Evolutionary conservation across 2,329 filamentous ascomycete species (phyloP).

Genomic region (Curvularia lunata): DNA sequence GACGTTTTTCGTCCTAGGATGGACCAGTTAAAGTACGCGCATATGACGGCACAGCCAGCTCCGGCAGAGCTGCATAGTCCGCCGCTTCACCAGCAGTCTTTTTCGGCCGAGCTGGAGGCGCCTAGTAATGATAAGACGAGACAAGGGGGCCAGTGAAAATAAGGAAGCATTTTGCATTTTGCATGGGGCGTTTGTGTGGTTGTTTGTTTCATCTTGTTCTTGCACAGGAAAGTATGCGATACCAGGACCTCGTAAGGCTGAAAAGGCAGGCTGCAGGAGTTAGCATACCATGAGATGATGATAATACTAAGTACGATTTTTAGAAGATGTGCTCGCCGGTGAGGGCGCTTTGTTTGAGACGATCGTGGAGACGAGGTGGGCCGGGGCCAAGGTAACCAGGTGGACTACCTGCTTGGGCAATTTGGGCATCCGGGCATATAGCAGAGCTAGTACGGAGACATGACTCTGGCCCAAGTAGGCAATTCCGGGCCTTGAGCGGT

Average conservation of each 20-base stretch:
- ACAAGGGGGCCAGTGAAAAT: background rate
- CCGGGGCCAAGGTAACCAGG: background rate
- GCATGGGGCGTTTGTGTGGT: background rate
- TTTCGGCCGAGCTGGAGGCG: constrained; percentile 37
- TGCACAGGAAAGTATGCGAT: background rate
- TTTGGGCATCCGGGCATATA: background rate
- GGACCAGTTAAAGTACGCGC: constrained; percentile 30
- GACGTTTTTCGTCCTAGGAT: constrained; percentile 19
- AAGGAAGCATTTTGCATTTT: background rate
- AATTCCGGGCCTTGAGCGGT: background rate
- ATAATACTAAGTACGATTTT: background rate
- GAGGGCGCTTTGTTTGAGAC: background rate
- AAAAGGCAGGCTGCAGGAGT: background rate
- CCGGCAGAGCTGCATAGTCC: constrained; percentile 35
- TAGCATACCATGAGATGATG: background rate
- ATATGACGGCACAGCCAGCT: constrained; percentile 11
- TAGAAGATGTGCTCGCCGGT: background rate
- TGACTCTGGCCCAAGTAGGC: background rate
- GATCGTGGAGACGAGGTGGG: constrained; percentile 1
- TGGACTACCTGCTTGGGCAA: background rate
- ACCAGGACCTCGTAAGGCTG: background rate
- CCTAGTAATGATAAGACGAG: constrained; percentile 15
- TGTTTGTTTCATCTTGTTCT: background rate
- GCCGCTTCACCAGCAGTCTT: constrained; percentile 27
- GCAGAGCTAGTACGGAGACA: background rate